Base-by-base conservation (phyloP, 2,329 filamentous ascomycete species). In the Colletotrichum brevisporum region DNA sequence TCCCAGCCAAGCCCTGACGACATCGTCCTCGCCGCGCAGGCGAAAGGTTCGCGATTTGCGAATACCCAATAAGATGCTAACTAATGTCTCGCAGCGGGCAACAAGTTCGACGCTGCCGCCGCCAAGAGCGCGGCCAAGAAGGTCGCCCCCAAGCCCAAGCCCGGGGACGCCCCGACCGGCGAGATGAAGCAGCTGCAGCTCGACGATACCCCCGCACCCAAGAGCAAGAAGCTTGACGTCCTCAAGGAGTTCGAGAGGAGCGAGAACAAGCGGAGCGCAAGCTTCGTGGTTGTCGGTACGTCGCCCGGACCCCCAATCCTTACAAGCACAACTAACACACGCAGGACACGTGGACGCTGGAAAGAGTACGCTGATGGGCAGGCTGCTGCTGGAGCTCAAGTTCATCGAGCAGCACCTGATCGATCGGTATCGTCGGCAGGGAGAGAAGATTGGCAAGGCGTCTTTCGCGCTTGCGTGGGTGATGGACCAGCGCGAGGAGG, bases 391-490 rank as follows among this genome's bases (percentile, higher is more conserved):
- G 50, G 96, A 99, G 74, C 87, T 97, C 48, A 92, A 95, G 69
- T 92, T 95, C 27, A 90, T 99, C 6, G 93, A 97, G 73, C 90
- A 97, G 77, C 87, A 95, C 69, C 95, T 95, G 0, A 87, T 99
- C 69, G 94, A 97, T 65, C 95, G 92, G 78, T 95, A 97, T 74
- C 89, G 91, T 21, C 92, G 92, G 78, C 95, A 98, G 81, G 95
- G 96, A 0, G 92, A 97, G 74, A 94, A 91, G 69, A 92, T 97
- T 47, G 96, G 96, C 5, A 99, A 99, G 79, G 91, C 93, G 2
- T 98, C 96, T 0, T 99, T 99, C 80, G 95, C 95, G 13, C 87
- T 99, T 24, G 96, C 97, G 1, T 99, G 96, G 96, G 94, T 99
- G 2, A 88, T 99, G 80, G 96, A 99, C 78, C 93, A 97, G 78